Evolutionary conservation across 176 grass and related monocot genomes (phyloP), one percentile per base, ranked within the genome.

Genomic region (Musa acuminata): DNA sequence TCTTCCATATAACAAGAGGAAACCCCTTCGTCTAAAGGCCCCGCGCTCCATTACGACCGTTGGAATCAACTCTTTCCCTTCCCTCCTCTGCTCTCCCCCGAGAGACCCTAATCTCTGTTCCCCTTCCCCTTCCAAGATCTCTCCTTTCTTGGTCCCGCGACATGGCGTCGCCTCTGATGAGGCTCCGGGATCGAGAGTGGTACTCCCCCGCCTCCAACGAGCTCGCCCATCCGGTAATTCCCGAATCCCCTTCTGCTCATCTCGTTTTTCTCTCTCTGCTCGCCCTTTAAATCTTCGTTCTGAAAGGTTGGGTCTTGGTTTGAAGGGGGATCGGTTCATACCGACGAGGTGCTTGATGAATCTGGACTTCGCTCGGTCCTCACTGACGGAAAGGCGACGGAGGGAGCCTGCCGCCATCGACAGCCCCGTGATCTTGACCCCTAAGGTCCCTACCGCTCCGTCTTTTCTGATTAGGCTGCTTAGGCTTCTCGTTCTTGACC

Each of bases 321-420:
- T 35, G 2, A 22, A 50, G 67, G 73, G 78, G 0, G 83, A 85
- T 58, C 74, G 78, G 19, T 85, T 85, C 73, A 85, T 85, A 21
- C 83, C 73, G 11, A 81, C 83, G 25, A 72, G 83, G 55, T 77
- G 83, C 48, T 63, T 77, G n/a, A 85, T 85, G 83, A 78, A 85
- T 55, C 74, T 85, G 22, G 83, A 85, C 62, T 65, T 64, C 50
- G 83, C 83, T 13, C 73, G 27, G 68, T 76, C 77, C 23, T 21
- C 25, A 27, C 60, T 81, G 50, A 64, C 65, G 22, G 59, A 5
- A 35, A 35, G 71, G 52, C 29, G 78, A 65, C 67, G 63, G 70
- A 22, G 9, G 65, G 79, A 71, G 74, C 51, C 67, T 7, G 26
- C 62, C 51, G 59, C 54, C 53, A 73, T 70, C 23, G 83, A 84